Percentiles rank a stretch among this genome's conserved stretches.
Evolutionary conservation across 2,329 filamentous ascomycete species (phyloP).

Genomic region (Pezicula radicicola): DNA sequence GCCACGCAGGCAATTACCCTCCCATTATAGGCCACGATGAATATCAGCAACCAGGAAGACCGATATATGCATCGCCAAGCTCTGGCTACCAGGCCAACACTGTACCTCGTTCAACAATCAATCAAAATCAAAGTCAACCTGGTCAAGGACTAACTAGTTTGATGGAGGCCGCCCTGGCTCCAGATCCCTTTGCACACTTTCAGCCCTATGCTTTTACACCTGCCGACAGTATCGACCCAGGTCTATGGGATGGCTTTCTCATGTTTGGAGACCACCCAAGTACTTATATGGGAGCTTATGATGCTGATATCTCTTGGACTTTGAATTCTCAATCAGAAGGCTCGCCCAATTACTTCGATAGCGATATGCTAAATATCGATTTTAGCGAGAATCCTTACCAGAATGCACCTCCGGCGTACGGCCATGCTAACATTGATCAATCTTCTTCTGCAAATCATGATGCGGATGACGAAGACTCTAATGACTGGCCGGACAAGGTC

Average conservation of each 20-base stretch:
- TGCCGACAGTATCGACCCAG: constrained; percentile 16
- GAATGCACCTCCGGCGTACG: constrained; percentile 4
- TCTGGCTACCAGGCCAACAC: neutral
- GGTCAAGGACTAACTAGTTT: constrained; percentile 22
- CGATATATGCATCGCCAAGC: neutral
- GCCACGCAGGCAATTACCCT: neutral
- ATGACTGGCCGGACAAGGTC: constrained; percentile 25
- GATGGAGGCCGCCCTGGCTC: constrained; percentile 25
- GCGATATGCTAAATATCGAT: constrained; percentile 14
- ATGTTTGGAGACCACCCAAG: constrained; percentile 16
- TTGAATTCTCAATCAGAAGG: constrained; percentile 16
- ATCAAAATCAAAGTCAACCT: constrained; percentile 2
- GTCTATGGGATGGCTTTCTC: constrained; percentile 25
- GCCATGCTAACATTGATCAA: neutral
- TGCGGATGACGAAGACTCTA: constrained; percentile 21
- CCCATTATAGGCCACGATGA: constrained; percentile 1
- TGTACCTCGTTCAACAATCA: constrained; percentile 1
- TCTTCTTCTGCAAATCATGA: constrained; percentile 15
- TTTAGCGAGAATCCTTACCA: constrained; percentile 16
- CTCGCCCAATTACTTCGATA: constrained; percentile 16
- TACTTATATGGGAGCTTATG: constrained; percentile 25
- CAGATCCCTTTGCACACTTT: neutral
- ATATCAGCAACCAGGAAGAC: neutral
- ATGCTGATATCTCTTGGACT: constrained; percentile 27
- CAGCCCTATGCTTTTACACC: constrained; percentile 12